These are phyloP conservation scores for Chloranthus sessilifolius DNA, from an alignment of 164 flowering plant genomes.

Conservation along the genomic window DNA sequence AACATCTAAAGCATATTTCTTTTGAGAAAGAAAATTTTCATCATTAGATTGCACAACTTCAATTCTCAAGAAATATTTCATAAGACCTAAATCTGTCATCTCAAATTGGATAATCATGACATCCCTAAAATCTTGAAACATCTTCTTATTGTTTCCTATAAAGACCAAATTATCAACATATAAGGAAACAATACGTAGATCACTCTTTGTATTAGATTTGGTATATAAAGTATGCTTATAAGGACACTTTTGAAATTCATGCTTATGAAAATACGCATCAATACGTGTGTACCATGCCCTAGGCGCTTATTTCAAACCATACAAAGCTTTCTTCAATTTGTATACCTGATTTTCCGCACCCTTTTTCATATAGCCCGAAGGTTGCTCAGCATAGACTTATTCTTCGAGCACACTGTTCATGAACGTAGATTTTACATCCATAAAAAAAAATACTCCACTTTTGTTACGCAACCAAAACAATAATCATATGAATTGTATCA, in stretches of 20 bases:
- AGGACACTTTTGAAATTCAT: background rate
- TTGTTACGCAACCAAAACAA: background rate
- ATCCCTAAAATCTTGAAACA: no score
- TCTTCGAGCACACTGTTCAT: background rate
- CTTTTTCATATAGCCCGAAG: background rate
- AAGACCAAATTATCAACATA: background rate
- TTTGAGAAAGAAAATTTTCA: no score
- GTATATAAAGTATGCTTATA: background rate
- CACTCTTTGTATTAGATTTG: background rate
- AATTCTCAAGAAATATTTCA: no score
- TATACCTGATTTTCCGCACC: background rate
- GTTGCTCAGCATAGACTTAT: background rate
- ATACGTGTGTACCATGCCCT: background rate
- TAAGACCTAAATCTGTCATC: no score
- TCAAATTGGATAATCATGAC: no score
- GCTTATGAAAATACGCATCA: background rate
- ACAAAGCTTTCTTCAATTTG: constrained; percentile 2
- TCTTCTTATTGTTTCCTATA: no score
- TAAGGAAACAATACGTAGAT: background rate
- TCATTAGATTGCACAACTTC: no score
- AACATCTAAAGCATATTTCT: no score
- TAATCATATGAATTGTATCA: constrained; percentile 3
- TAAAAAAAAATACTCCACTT: no score
- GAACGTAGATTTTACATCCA: background rate
- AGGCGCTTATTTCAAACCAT: background rate